Conservation (phyloP, 768 basidiomycete genomes). For the Leccinum obscurum region DNA sequence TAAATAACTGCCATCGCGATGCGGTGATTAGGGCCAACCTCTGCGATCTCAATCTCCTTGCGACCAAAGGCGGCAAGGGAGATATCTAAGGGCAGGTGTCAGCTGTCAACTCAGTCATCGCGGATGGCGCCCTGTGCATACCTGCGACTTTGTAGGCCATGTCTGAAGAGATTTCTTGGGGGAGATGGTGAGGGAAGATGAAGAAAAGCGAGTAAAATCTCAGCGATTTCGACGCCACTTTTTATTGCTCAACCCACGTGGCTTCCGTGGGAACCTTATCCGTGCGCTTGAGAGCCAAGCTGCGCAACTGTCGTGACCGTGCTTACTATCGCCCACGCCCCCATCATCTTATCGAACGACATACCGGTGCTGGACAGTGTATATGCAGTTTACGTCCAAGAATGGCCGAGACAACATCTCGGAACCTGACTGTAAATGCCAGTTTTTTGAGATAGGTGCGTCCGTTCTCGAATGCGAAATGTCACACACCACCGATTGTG, state of each 20-base stretch:
- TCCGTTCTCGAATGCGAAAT: neutral
- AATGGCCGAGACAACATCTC: neutral
- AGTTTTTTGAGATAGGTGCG: slow-evolving; percentile 59
- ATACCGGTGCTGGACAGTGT: neutral
- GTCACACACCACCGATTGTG: slow-evolving; percentile 8
- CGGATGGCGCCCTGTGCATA: slow-evolving; percentile 29
- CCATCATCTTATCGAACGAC: neutral
- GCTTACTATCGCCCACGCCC: neutral
- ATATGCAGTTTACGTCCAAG: slow-evolving; percentile 7
- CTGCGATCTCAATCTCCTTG: slow-evolving; percentile 99
- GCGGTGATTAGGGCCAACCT: slow-evolving; percentile 54
- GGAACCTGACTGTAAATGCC: slow-evolving; percentile 41
- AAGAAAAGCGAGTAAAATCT: slow-evolving; percentile 18
- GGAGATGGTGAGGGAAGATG: slow-evolving; percentile 28
- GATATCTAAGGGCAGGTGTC: slow-evolving; percentile 54
- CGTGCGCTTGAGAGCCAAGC: slow-evolving; percentile 14
- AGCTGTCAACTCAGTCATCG: neutral
- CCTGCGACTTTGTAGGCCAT: slow-evolving; percentile 94
- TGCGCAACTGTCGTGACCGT: neutral
- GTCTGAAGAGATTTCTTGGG: slow-evolving; percentile 16
- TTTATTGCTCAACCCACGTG: slow-evolving; percentile 36
- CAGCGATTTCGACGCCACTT: slow-evolving; percentile 16
- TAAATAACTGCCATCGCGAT: slow-evolving; percentile 16
- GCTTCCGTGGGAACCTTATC: slow-evolving; percentile 26
- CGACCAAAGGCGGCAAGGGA: slow-evolving; percentile 99